phyloP scores from a whole-genome alignment of 2,329 filamentous ascomycete species.

The Daldinia sp. region DNA sequence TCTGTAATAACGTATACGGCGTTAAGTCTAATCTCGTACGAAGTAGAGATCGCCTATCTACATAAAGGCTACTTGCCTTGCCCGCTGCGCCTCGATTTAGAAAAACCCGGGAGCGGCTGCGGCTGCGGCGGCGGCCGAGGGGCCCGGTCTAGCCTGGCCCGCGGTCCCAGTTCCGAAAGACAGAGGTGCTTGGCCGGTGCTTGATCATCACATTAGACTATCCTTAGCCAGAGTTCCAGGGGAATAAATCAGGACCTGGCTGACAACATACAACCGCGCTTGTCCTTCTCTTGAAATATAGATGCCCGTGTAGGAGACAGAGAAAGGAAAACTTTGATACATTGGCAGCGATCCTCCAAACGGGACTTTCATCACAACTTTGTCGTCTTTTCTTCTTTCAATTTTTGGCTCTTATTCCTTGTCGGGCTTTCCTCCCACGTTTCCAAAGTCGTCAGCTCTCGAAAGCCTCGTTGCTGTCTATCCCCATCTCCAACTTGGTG shows the following conservation, averaged over 20 bases:
- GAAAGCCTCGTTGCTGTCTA: conserved; percentile 24
- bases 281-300: conserved; percentile 33
- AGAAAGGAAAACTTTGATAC: conserved; percentile 32
- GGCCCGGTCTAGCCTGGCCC: conserved; percentile 20
- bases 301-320: conserved; percentile 30
- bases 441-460: conserved; percentile 23
- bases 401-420: conserved; percentile 21
- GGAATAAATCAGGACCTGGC: conserved; percentile 18
- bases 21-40: conserved; percentile 8
- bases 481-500: conserved; percentile 6
- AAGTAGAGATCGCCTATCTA: conserved; percentile 13
- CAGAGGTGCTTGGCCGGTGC: conserved; percentile 20
- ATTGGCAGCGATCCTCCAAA: conserved; percentile 31
- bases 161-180: conserved; percentile 14
- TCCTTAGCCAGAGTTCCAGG: conserved; percentile 32
- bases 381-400: conserved; percentile 28
- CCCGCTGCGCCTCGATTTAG: conserved; percentile 3
- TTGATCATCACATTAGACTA: conserved; percentile 40
- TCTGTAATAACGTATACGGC: conserved; percentile 11
- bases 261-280: conserved; percentile 26
- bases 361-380: conserved; percentile 23
- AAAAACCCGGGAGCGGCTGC: background rate
- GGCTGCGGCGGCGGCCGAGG: conserved; percentile 18
- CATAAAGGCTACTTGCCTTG: conserved; percentile 2
- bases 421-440: conserved; percentile 14